These are phyloP conservation scores for Erythrobasidium hasegawianum DNA, from an alignment of 1,284 basidiomycete species.

Conservation along the genomic window DNA sequence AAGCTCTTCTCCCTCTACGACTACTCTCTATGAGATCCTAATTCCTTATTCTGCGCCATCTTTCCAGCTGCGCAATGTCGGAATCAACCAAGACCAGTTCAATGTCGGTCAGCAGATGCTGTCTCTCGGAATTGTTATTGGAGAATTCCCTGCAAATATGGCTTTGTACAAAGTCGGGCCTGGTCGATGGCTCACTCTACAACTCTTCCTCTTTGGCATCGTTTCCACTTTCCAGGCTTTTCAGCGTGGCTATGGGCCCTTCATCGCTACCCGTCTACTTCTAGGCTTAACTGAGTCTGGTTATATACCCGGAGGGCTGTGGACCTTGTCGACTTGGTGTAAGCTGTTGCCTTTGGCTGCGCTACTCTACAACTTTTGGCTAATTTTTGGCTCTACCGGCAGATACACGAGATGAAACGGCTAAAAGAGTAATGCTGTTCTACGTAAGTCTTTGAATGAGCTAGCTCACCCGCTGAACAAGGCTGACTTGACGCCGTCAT, in stretches of 20 bases:
- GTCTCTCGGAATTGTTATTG: slow-evolving; percentile 47
- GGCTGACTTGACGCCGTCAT: no score
- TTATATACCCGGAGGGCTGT: slow-evolving; percentile 45
- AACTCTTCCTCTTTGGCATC: slow-evolving; percentile 43
- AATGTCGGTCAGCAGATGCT: slow-evolving; percentile 47
- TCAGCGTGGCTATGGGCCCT: slow-evolving; percentile 43
- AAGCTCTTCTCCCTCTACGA: background rate
- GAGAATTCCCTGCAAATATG: slow-evolving; percentile 48
- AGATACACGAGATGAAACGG: slow-evolving; percentile 43
- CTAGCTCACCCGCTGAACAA: no score
- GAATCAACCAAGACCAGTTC: slow-evolving; percentile 47
- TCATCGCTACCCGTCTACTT: slow-evolving; percentile 44
- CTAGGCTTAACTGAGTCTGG: slow-evolving; percentile 44
- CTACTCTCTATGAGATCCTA: no score
- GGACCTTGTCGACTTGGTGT: slow-evolving; percentile 32
- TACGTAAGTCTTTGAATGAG: slow-evolving; percentile 38
- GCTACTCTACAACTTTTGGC: no score
- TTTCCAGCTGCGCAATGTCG: slow-evolving; percentile 41
- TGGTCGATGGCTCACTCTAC: slow-evolving; percentile 22
- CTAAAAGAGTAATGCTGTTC: slow-evolving; percentile 44
- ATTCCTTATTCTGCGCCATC: no score
- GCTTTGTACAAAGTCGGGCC: slow-evolving; percentile 41
- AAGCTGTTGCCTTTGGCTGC: slow-evolving; percentile 7
- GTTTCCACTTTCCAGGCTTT: slow-evolving; percentile 46
- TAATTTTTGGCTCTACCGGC: no score